Conservation (phyloP, 2,329 filamentous ascomycete species). For the Ophiostoma novo-ulmi region DNA sequence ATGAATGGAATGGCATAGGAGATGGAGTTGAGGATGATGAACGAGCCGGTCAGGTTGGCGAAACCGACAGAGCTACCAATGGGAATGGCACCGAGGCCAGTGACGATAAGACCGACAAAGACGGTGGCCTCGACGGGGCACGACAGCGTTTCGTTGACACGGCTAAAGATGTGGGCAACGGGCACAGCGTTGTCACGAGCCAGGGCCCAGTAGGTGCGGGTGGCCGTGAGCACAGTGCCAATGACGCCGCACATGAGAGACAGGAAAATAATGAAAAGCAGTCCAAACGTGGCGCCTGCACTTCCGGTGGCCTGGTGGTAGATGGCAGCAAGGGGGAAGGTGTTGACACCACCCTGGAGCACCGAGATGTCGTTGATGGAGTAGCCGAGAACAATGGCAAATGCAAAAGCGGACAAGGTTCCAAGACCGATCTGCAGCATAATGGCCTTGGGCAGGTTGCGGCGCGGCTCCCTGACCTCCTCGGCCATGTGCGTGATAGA, state of each 20-base stretch:
- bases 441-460: conserved; percentile 48
- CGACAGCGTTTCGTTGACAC: conserved; percentile 49
- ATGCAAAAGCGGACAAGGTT: conserved; percentile 47
- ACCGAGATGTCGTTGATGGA: conserved; percentile 51
- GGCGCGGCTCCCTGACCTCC: conserved; percentile 47
- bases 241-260: conserved; percentile 43
- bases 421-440: conserved; percentile 45
- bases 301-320: conserved; percentile 53
- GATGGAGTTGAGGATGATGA: conserved; percentile 51
- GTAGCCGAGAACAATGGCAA: conserved; percentile 50
- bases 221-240: conserved; percentile 47
- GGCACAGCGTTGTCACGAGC: conserved; percentile 59
- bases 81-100: conserved; percentile 52
- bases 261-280: conserved; percentile 53
- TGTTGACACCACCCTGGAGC: conserved; percentile 47
- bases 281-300: conserved; percentile 48
- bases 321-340: conserved; percentile 59
- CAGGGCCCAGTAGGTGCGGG: conserved; percentile 46
- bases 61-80: conserved; percentile 52
- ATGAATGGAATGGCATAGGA: conserved; percentile 48
- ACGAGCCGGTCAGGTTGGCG: conserved; percentile 53
- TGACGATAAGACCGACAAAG: conserved; percentile 48
- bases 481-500: conserved; percentile 58
- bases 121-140: conserved; percentile 56
- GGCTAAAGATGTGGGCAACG: conserved; percentile 48